Conservation (phyloP, 352 stramenopile genomes). For the Pseudoperonospora humuli region DNA sequence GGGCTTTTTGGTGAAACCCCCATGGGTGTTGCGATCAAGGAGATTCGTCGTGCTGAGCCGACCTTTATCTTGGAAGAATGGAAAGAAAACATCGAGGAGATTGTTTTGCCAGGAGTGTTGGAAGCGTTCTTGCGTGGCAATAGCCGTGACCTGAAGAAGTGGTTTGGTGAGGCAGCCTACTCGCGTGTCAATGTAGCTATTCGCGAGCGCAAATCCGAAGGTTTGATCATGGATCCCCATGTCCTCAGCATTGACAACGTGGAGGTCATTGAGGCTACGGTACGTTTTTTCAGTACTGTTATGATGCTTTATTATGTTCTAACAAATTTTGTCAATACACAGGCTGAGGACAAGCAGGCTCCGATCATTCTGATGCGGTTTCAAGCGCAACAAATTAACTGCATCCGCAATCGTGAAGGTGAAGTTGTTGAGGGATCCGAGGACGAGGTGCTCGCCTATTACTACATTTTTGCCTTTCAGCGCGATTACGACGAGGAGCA, state of each 20-base stretch:
- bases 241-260: constrained; percentile 95
- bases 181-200: constrained; percentile 93
- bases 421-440: constrained; percentile 95
- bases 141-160: constrained; percentile 93
- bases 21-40: constrained; percentile 90
- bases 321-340: no score
- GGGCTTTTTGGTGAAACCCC: constrained; percentile 95
- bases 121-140: constrained; percentile 93
- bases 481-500: constrained; percentile 94
- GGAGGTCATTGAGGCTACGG: constrained; percentile 92
- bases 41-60: constrained; percentile 94
- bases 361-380: constrained; percentile 96
- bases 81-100: constrained; percentile 91
- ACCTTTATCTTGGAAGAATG: constrained; percentile 96
- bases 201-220: constrained; percentile 91
- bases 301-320: neutral
- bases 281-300: constrained; percentile 14
- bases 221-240: constrained; percentile 90
- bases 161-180: constrained; percentile 93
- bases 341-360: constrained; percentile 86
- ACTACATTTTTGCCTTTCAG: constrained; percentile 97
- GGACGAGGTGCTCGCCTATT: constrained; percentile 95
- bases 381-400: constrained; percentile 99
- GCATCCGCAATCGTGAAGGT: constrained; percentile 94
- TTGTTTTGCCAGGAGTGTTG: constrained; percentile 92